A percentile compares a stretch with the other conserved stretches of the same genome.
Conservation (phyloP, 1,139 yeast genomes). For the Suhomyces atakaporum region DNA sequence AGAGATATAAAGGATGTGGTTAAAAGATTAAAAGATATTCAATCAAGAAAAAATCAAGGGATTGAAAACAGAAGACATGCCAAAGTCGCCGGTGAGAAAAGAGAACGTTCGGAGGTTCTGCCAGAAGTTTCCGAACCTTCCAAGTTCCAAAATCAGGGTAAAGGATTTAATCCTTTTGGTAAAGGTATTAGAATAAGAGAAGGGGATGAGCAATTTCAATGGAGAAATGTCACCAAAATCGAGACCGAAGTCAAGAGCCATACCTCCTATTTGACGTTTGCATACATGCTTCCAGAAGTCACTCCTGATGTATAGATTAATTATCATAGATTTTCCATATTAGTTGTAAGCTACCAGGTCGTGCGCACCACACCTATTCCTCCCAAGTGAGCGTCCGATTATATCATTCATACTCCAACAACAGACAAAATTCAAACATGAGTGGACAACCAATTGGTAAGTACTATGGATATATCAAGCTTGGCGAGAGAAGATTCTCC, state of each 20-base stretch:
- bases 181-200: conserved; percentile 77
- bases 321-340: no score
- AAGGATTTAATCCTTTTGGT: conserved; percentile 90
- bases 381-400: not conserved
- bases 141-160: conserved; percentile 38
- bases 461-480: conserved; percentile 21
- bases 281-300: conserved; percentile 41
- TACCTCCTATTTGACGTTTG: conserved; percentile 93
- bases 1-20: conserved; percentile 80
- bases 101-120: conserved; percentile 20
- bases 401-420: conserved; percentile 9
- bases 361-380: conserved; percentile 1
- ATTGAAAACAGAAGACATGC: conserved; percentile 55
- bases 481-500: not conserved
- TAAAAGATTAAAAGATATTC: conserved; percentile 77
- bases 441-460: conserved; percentile 59
- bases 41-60: conserved; percentile 72
- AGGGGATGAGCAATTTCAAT: conserved; percentile 76
- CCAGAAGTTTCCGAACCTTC: conserved; percentile 14
- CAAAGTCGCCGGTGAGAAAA: conserved; percentile 18
- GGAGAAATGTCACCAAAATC: conserved; percentile 81
- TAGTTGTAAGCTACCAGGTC: conserved; percentile 4
- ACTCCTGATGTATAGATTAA: not conserved
- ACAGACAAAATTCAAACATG: conserved; percentile 24
- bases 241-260: conserved; percentile 90